These are phyloP conservation scores for Aspergillus sclerotialis DNA, from an alignment of 2,329 filamentous ascomycete species.

Conservation along the genomic window DNA sequence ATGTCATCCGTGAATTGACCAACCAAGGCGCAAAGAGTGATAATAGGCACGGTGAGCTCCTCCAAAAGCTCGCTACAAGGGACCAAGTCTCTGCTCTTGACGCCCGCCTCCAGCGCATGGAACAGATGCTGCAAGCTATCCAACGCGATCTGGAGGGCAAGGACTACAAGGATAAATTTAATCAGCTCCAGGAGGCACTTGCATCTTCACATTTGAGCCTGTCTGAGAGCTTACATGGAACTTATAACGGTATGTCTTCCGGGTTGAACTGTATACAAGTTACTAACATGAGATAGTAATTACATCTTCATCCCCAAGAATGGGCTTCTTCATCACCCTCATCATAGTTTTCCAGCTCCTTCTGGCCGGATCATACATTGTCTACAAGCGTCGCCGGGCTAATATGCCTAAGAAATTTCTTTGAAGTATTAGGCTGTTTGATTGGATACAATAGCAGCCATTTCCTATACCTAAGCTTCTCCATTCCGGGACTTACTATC, in stretches of 20 bases:
- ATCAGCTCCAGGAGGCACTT: conserved; percentile 48
- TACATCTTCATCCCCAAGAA: conserved; percentile 47
- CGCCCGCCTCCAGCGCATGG: conserved; percentile 46
- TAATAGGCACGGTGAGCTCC: conserved; percentile 47
- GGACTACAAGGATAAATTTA: conserved; percentile 51
- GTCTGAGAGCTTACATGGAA: conserved; percentile 44
- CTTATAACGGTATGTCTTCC: conserved; percentile 41
- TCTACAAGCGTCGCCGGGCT: conserved; percentile 72
- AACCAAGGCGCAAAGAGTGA: conserved; percentile 46
- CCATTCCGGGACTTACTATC: neutral
- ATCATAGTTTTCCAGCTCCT: conserved; percentile 69
- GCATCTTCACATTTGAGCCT: conserved; percentile 48
- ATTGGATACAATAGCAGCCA: neutral
- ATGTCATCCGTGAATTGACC: conserved; percentile 48
- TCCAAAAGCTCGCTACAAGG: conserved; percentile 27
- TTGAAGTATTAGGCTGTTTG: conserved; percentile 36
- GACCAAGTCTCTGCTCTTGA: conserved; percentile 37
- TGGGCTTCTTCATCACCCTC: conserved; percentile 60
- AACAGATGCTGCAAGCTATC: conserved; percentile 44
- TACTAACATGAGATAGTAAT: conserved; percentile 36
- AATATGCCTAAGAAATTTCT: conserved; percentile 88
- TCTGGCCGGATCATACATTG: conserved; percentile 60
- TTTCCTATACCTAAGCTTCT: conserved; percentile 3
- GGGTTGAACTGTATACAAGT: too few relatives aligned
- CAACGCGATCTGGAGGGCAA: conserved; percentile 50